Evolutionary conservation across 2,329 filamentous ascomycete genomes (phyloP).

Genomic region (Aspergillus flavus): DNA sequence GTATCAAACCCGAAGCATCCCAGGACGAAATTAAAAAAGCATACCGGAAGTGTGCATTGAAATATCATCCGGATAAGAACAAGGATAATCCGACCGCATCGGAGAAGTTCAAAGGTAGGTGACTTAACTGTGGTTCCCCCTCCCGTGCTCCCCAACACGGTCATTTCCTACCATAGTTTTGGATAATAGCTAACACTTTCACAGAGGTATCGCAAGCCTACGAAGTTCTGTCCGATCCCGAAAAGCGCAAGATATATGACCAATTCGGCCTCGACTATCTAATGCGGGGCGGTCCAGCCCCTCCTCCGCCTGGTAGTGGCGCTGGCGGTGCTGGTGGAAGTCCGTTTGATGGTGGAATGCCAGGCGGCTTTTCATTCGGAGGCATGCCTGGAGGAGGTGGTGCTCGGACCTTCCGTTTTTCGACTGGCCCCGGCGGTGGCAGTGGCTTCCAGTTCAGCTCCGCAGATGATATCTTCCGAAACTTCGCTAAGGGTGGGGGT

Average conservation of each 20-base stretch:
- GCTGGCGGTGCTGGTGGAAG: slow-evolving; percentile 57
- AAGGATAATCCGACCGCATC: slow-evolving; percentile 81
- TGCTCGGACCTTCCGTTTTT: slow-evolving; percentile 50
- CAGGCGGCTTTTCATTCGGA: slow-evolving; percentile 54
- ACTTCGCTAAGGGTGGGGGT: slow-evolving; percentile 70
- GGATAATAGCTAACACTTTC: not conserved
- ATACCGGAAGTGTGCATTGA: slow-evolving; percentile 78
- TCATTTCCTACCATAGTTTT: not conserved
- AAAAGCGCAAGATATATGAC: slow-evolving; percentile 95
- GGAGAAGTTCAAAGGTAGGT: slow-evolving; percentile 86
- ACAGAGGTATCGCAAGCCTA: slow-evolving; percentile 92
- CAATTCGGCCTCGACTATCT: slow-evolving; percentile 93
- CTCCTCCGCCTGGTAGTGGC: slow-evolving; percentile 64
- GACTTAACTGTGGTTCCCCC: slow-evolving; percentile 4
- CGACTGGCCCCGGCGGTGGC: slow-evolving; percentile 55
- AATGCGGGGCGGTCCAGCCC: slow-evolving; percentile 72
- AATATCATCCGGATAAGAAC: slow-evolving; percentile 98
- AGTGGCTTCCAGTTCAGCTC: slow-evolving; percentile 80
- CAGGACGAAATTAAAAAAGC: slow-evolving; percentile 98
- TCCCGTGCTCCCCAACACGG: not conserved
- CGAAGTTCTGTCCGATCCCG: slow-evolving; percentile 94
- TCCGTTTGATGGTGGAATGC: slow-evolving; percentile 62
- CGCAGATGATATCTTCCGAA: slow-evolving; percentile 79
- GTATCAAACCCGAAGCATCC: slow-evolving; percentile 74
- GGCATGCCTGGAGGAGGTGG: slow-evolving; percentile 57